Percentiles rank a stretch among this genome's conserved stretches.
phyloP scores from a whole-genome alignment of 2,329 filamentous ascomycete species.

The Aspergillus transmontanensis region DNA sequence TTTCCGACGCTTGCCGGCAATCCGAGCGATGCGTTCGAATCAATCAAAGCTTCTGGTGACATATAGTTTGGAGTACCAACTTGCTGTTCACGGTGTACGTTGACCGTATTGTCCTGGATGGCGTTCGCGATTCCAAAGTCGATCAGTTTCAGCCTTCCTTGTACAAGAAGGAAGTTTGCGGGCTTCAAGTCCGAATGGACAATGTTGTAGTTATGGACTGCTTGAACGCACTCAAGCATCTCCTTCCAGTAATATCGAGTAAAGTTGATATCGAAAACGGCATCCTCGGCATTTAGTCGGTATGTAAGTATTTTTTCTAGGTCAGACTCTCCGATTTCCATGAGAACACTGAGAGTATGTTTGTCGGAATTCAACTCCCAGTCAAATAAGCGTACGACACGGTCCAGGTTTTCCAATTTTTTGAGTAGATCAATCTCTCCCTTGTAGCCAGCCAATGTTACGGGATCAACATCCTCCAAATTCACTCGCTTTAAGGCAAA shows the following conservation, averaged over 20 bases:
- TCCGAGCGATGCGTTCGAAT: constrained; percentile 70
- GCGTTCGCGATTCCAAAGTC: constrained; percentile 98
- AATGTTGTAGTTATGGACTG: constrained; percentile 87
- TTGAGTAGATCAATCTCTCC: constrained; percentile 91
- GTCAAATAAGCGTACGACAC: constrained; percentile 88
- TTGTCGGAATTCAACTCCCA: constrained; percentile 94
- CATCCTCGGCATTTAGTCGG: constrained; percentile 70
- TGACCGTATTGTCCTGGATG: constrained; percentile 95
- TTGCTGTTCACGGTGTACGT: constrained; percentile 93
- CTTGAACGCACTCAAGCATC: constrained; percentile 92
- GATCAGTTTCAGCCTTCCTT: constrained; percentile 89
- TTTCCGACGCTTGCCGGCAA: constrained; percentile 57
- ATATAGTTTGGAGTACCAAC: constrained; percentile 98
- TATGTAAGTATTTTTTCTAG: constrained; percentile 81
- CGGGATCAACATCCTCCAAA: constrained; percentile 83
- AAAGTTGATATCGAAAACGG: constrained; percentile 82
- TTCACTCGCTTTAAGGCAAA: constrained; percentile 93
- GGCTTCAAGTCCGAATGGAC: constrained; percentile 97
- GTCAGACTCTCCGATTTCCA: constrained; percentile 97
- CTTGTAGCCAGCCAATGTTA: constrained; percentile 82
- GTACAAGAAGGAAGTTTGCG: constrained; percentile 92
- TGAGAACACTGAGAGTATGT: constrained; percentile 83
- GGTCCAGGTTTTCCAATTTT: constrained; percentile 79
- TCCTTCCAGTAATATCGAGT: constrained; percentile 99
- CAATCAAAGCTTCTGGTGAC: constrained; percentile 91